phyloP scores from a whole-genome alignment of 345 rosid genomes.

The Boechera stricta region DNA sequence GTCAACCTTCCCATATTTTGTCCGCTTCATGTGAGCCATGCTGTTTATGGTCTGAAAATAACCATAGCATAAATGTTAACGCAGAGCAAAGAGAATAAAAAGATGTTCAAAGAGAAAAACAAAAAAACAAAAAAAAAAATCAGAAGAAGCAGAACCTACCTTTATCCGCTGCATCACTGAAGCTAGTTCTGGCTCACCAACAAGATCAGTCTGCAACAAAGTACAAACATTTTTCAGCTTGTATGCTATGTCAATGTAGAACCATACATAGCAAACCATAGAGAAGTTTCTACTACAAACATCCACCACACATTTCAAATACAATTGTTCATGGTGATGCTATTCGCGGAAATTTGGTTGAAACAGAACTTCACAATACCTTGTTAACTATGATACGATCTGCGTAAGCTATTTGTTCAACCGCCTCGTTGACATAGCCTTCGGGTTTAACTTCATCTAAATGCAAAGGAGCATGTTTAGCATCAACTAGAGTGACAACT shows the following conservation, averaged over 20 bases:
- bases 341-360: neutral
- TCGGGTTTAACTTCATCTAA: constrained; percentile 82
- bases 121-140: too few species aligned
- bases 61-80: constrained; percentile 7
- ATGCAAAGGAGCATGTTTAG: constrained; percentile 86
- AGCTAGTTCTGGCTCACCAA: constrained; percentile 63
- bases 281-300: constrained; percentile 2
- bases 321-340: neutral
- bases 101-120: constrained; percentile 7
- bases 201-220: constrained; percentile 78
- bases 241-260: neutral
- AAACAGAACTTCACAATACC: constrained; percentile 48
- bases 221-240: constrained; percentile 11
- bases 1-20: constrained; percentile 91
- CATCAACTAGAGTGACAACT: constrained; percentile 93
- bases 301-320: neutral
- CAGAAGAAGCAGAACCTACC: constrained; percentile 49
- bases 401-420: constrained; percentile 96
- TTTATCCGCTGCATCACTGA: constrained; percentile 72
- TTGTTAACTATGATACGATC: constrained; percentile 89
- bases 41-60: constrained; percentile 67
- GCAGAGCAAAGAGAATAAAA: neutral
- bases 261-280: neutral
- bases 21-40: constrained; percentile 77
- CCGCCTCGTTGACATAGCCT: constrained; percentile 94